Evolutionary conservation across 768 basidiomycete genomes (phyloP).

Genomic region (Rubroboletus satanas): DNA sequence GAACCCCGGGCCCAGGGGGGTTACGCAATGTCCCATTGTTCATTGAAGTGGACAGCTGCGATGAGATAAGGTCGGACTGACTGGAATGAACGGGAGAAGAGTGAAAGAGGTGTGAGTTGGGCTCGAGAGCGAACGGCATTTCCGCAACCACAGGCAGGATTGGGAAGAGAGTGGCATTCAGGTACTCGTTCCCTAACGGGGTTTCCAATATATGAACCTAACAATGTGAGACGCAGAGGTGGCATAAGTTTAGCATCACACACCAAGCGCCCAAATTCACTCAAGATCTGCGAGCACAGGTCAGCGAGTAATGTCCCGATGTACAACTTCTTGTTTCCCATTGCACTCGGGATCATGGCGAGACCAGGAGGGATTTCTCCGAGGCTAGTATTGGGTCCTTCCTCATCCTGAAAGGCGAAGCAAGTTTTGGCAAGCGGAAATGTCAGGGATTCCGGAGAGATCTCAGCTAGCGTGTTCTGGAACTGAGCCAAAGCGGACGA

Average conservation of each 20-base stretch:
- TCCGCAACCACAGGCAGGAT: constrained; percentile 57
- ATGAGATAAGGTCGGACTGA: constrained; percentile 48
- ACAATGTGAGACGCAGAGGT: constrained; percentile 10
- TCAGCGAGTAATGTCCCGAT: constrained; percentile 87
- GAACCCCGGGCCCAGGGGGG: constrained; percentile 38
- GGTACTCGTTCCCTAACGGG: constrained; percentile 79
- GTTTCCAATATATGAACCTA: constrained; percentile 80
- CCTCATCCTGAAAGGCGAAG: constrained; percentile 78
- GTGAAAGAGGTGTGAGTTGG: constrained; percentile 38
- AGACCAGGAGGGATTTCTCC: constrained; percentile 58
- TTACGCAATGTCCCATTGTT: constrained; percentile 49
- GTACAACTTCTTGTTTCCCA: constrained; percentile 86
- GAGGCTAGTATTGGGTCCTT: constrained; percentile 48
- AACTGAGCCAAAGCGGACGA: constrained; percentile 61
- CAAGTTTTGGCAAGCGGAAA: constrained; percentile 80
- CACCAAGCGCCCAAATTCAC: constrained; percentile 83
- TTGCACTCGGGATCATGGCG: constrained; percentile 75
- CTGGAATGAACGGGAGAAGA: constrained; percentile 49
- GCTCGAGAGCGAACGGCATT: constrained; percentile 54
- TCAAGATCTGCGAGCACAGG: constrained; percentile 81
- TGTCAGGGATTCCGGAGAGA: constrained; percentile 62
- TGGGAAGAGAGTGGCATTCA: constrained; percentile 68
- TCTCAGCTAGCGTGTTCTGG: constrained; percentile 55
- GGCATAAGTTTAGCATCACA: constrained; percentile 24
- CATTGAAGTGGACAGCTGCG: constrained; percentile 18